A percentile compares a stretch with the other conserved stretches of the same genome.
Conservation (phyloP, 2,329 filamentous ascomycete species). For the Atkinsonella hypoxylon region DNA sequence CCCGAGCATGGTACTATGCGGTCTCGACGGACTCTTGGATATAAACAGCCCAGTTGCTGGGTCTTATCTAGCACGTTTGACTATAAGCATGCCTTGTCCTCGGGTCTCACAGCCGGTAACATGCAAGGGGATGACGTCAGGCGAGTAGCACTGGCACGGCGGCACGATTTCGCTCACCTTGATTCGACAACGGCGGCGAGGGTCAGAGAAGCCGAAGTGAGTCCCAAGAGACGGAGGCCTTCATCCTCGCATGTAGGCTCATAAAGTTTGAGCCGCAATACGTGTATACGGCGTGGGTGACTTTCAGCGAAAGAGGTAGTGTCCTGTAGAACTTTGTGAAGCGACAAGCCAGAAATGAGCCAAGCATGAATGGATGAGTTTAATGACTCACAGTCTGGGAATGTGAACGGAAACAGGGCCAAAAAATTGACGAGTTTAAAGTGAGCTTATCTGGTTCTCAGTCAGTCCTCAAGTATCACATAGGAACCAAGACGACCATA, state of each 20-base stretch:
- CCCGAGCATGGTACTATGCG: background rate
- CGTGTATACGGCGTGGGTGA: background rate
- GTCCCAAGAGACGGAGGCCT: background rate
- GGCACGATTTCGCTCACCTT: background rate
- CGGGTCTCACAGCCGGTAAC: no score
- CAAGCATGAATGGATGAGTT: background rate
- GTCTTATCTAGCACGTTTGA: no score
- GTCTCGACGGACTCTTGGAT: background rate
- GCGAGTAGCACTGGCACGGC: background rate
- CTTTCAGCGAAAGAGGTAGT: background rate
- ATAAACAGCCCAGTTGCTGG: no score
- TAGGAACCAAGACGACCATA: background rate
- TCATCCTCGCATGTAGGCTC: background rate
- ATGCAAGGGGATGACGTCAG: no score
- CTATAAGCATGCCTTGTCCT: no score
- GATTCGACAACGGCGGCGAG: background rate
- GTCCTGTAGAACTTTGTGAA: background rate
- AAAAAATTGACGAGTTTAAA: background rate
- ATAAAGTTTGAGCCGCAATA: no score
- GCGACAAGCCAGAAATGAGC: background rate
- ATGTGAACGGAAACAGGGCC: background rate
- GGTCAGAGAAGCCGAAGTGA: background rate
- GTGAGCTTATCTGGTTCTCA: background rate
- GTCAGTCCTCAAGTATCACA: background rate
- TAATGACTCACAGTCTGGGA: background rate